Conservation (phyloP, 768 basidiomycete species). For the Podaxis sp. region DNA sequence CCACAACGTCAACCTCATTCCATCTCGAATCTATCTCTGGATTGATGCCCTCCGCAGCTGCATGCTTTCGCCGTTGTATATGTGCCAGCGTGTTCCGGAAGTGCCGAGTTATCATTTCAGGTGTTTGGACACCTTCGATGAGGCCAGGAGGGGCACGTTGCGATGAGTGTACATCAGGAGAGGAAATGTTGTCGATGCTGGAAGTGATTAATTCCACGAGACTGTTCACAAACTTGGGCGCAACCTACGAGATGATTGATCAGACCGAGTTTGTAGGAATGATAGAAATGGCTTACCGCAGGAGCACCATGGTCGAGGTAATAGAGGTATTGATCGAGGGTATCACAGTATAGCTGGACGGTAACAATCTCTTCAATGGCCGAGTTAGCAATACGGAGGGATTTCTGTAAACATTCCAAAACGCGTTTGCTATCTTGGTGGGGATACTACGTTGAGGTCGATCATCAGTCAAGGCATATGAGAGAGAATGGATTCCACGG, state of each 20-base stretch:
- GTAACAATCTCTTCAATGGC: slow-evolving; percentile 97
- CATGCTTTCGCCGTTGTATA: slow-evolving; percentile 75
- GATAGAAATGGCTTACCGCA: slow-evolving; percentile 57
- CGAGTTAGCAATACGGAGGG: slow-evolving; percentile 92
- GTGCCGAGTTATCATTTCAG: slow-evolving; percentile 92
- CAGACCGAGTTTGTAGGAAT: not conserved
- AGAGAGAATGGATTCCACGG: slow-evolving; percentile 27
- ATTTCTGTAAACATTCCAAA: slow-evolving; percentile 96
- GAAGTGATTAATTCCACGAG: slow-evolving; percentile 94
- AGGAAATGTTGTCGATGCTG: slow-evolving; percentile 89
- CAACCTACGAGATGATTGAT: slow-evolving; percentile 56
- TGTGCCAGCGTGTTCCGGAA: slow-evolving; percentile 89
- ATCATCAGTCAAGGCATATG: not conserved
- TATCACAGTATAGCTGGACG: slow-evolving; percentile 94
- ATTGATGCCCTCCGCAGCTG: slow-evolving; percentile 35
- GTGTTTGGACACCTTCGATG: slow-evolving; percentile 89
- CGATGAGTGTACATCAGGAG: slow-evolving; percentile 85
- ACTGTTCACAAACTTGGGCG: slow-evolving; percentile 95
- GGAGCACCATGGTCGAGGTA: slow-evolving; percentile 93
- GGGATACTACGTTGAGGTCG: slow-evolving; percentile 53
- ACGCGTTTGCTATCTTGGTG: slow-evolving; percentile 97
- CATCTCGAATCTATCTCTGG: slow-evolving; percentile 56
- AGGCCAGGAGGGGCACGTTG: slow-evolving; percentile 86
- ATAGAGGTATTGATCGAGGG: slow-evolving; percentile 93
- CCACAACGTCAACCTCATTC: slow-evolving; percentile 87